Base-by-base conservation (phyloP, 192 early-diverging fungal genomes). In the Diversispora eburnea region DNA sequence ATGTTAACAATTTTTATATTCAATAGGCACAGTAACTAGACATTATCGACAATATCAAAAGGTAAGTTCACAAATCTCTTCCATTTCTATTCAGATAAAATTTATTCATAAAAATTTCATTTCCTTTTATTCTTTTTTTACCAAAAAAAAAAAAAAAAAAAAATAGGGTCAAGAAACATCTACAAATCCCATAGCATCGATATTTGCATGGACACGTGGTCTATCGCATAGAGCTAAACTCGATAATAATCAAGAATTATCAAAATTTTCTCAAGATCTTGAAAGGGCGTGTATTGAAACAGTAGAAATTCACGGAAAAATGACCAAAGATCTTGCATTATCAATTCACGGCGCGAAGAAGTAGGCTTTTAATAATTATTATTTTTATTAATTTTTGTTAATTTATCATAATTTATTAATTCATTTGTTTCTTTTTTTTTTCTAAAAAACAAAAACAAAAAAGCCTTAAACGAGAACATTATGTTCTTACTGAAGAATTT, bases 101-200 rank as follows among this genome's bases (percentile, higher is more conserved):
- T 42, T 8, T 42, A 42, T 43, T 55, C 43, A 33, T 39, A 15
- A 0, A 5, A 51, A 19, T 51, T 42, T 67, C 4, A 47, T 46
- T 46, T 19, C 0, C 9, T 48, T 65, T 47, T 48, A n/a, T n/a
- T n/a, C n/a, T 33, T 33, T 33, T 33, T 33, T 33, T 33, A 33
- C 2, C 25, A 33, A 33, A 33, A 33, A 33, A 62, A 62, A 13
- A 22, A 33, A 33, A 33, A 33, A 33, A 62, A 62, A 13, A 22
- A 47, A 20, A 19, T 62, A 80, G 79, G 96, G 97, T 67, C 87
- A 89, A 62, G 87, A 93, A 76, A 98, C 94, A n/a, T 91, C 90
- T 25, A 99, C 96, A 81, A 99, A 98, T 90, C 95, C 96, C 4
- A 93, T 98, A 71, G 95, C 97, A 5, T 92, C 90, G 25, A 97